A percentile compares a stretch with the other conserved stretches of the same genome.
Evolutionary conservation across 192 early-diverging fungal genomes (phyloP).

Genomic region (Spizellomyces punctatus): DNA sequence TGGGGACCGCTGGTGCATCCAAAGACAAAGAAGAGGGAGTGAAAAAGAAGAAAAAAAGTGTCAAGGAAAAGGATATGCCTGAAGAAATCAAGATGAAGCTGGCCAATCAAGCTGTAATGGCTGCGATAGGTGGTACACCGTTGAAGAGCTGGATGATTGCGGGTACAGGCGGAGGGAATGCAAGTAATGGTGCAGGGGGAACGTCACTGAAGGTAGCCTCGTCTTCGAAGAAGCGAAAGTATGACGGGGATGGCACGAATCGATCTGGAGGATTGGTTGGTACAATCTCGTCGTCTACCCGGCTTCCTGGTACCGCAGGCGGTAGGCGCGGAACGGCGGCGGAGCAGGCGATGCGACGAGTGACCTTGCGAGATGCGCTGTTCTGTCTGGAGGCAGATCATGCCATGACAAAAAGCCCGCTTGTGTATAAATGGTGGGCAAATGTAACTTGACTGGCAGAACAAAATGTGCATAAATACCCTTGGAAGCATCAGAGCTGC

Average conservation of each 20-base stretch:
- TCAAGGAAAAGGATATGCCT: constrained; percentile 23
- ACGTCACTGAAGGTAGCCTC: background rate
- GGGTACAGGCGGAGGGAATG: constrained; percentile 9
- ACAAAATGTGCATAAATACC: background rate
- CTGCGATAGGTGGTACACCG: constrained; percentile 14
- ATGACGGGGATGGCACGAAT: background rate
- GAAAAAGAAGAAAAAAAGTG: constrained; percentile 14
- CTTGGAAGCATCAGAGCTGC: too few species aligned
- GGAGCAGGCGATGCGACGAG: constrained; percentile 9
- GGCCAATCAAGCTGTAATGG: constrained; percentile 22
- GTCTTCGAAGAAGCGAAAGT: constrained; percentile 11
- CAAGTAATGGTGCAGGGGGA: background rate
- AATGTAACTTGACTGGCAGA: constrained; percentile 17
- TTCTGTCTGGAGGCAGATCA: constrained; percentile 23
- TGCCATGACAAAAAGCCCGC: constrained; percentile 16
- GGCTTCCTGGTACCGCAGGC: constrained; percentile 1
- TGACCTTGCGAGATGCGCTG: constrained; percentile 25
- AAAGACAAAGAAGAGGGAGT: constrained; percentile 1
- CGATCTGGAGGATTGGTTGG: background rate
- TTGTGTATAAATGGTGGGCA: constrained; percentile 22
- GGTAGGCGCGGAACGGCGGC: background rate
- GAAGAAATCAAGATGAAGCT: constrained; percentile 22
- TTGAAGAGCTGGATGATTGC: constrained; percentile 33
- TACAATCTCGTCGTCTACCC: background rate
- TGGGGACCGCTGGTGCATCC: background rate